These are phyloP conservation scores for Malassezia restricta DNA, from an alignment of 1,284 basidiomycete species.

Conservation along the genomic window DNA sequence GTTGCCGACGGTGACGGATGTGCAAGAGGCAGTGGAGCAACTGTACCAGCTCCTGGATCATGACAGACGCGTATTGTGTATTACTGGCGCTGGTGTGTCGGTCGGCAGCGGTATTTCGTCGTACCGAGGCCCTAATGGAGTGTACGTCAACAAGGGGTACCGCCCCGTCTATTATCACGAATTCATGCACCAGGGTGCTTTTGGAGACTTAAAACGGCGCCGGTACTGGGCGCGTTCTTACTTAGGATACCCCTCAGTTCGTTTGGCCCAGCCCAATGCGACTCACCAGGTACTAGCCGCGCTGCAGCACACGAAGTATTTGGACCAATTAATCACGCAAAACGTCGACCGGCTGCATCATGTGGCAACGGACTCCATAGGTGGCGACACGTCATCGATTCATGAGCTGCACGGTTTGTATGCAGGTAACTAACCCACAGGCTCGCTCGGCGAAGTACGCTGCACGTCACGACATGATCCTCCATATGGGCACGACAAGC, in stretches of 20 bases:
- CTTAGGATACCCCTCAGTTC: constrained; percentile 39
- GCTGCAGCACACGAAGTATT: constrained; percentile 31
- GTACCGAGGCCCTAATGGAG: constrained; percentile 39
- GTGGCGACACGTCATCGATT: constrained; percentile 26
- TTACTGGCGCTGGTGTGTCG: constrained; percentile 40
- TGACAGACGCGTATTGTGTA: constrained; percentile 22
- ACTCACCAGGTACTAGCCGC: constrained; percentile 40
- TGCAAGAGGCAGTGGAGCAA: constrained; percentile 21
- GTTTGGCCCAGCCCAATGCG: constrained; percentile 34
- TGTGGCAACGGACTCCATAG: constrained; percentile 26
- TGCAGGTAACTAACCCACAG: constrained; percentile 10
- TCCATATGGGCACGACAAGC: constrained; percentile 12
- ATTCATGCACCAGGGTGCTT: constrained; percentile 25
- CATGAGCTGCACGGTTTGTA: constrained; percentile 41
- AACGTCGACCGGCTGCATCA: constrained; percentile 46
- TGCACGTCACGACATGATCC: constrained; percentile 10
- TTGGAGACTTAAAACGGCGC: constrained; percentile 24
- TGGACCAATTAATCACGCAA: constrained; percentile 22
- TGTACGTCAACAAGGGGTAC: constrained; percentile 41
- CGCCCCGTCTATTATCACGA: constrained; percentile 45
- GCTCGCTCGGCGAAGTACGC: constrained; percentile 6
- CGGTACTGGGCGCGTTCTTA: constrained; percentile 45
- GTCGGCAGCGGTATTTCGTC: constrained; percentile 45
- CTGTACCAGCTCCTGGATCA: constrained; percentile 23
- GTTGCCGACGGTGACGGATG: constrained; percentile 17